phyloP scores from a whole-genome alignment of 495 filamentous ascomycete species.

The Cercophora newfieldiana region DNA sequence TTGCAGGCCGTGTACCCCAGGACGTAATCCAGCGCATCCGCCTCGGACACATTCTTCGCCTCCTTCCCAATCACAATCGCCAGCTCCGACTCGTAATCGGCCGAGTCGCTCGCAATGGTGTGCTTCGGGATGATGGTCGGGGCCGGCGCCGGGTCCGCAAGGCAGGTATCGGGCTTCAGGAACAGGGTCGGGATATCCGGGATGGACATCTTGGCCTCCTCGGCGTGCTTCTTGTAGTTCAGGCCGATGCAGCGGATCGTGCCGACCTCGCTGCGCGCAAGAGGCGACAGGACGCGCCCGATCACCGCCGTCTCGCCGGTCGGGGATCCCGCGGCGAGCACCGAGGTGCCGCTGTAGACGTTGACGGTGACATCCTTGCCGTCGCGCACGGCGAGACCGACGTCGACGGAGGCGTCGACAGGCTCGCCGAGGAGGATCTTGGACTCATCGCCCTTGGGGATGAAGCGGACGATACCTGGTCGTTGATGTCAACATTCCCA shows the following conservation, averaged over 20 bases:
- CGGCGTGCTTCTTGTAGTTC: conserved; percentile 48
- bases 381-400: conserved; percentile 55
- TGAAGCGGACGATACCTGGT: conserved; percentile 60
- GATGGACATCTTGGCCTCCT: conserved; percentile 47
- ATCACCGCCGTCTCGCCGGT: conserved; percentile 53
- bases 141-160: conserved; percentile 45
- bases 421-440: conserved; percentile 60
- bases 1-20: conserved; percentile 50
- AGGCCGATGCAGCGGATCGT: conserved; percentile 49
- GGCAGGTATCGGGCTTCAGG: conserved; percentile 45
- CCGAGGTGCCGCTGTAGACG: conserved; percentile 56
- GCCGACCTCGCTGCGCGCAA: conserved; percentile 48
- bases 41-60: conserved; percentile 48
- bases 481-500: not conserved
- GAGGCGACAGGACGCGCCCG: conserved; percentile 55
- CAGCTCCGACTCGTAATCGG: conserved; percentile 50
- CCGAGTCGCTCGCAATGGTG: conserved; percentile 40
- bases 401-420: conserved; percentile 50
- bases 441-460: conserved; percentile 51
- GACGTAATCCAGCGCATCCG: conserved; percentile 47
- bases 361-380: conserved; percentile 56
- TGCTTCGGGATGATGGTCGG: conserved; percentile 50
- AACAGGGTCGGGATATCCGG: conserved; percentile 48
- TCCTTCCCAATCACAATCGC: conserved; percentile 49
- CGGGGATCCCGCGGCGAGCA: conserved; percentile 51